Conservation (phyloP, 2,329 filamentous ascomycete genomes). For the Akanthomyces dipterigenus region DNA sequence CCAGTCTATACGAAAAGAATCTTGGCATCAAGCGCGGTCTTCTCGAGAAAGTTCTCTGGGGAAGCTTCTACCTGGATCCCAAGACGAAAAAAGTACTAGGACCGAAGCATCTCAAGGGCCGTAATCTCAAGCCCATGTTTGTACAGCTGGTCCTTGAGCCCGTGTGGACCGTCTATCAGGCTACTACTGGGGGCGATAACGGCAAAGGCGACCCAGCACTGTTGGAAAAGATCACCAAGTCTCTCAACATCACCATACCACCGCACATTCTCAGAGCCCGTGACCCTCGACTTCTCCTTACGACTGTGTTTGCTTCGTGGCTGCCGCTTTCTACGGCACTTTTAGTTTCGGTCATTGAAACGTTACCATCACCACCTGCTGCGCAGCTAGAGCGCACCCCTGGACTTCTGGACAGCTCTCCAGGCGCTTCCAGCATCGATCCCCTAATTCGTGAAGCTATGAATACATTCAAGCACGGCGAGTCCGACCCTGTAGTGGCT, state of each 20-base stretch:
- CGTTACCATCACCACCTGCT: constrained; percentile 72
- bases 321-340: constrained; percentile 87
- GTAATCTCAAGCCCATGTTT: constrained; percentile 91
- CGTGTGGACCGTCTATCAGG: constrained; percentile 92
- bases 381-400: constrained; percentile 79
- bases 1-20: constrained; percentile 90
- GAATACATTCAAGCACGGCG: constrained; percentile 65
- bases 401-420: constrained; percentile 70
- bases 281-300: constrained; percentile 77
- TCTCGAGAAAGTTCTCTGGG: constrained; percentile 94
- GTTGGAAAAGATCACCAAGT: constrained; percentile 92
- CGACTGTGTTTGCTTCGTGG: constrained; percentile 82
- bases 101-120: constrained; percentile 86
- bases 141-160: constrained; percentile 93
- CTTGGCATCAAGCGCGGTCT: constrained; percentile 83
- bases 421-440: constrained; percentile 67
- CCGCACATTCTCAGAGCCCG: constrained; percentile 77
- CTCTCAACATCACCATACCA: constrained; percentile 74
- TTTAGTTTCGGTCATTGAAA: constrained; percentile 88
- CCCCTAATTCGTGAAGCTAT: constrained; percentile 69
- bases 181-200: constrained; percentile 74
- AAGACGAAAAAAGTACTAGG: constrained; percentile 93
- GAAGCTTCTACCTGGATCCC: constrained; percentile 91
- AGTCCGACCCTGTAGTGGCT: constrained; percentile 73
- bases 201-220: constrained; percentile 76